A percentile compares a stretch with the other conserved stretches of the same genome.
Evolutionary conservation across 2,329 filamentous ascomycete genomes (phyloP).

Genomic region (Exophiala phaeomuriformis): DNA sequence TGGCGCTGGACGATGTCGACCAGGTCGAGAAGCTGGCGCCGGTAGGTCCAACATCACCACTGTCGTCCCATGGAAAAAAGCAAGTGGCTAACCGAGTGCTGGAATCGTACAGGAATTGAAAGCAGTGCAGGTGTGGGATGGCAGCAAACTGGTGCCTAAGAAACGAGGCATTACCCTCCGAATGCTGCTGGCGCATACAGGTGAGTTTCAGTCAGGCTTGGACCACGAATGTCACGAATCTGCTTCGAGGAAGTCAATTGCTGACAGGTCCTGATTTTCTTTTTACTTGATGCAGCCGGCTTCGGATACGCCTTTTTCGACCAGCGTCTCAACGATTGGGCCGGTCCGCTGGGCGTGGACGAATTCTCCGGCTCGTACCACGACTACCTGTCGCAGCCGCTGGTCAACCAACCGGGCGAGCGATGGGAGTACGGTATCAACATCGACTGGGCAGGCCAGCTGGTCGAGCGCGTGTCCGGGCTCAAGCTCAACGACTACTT

Average conservation of each 20-base stretch:
- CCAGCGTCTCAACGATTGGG: constrained; percentile 35
- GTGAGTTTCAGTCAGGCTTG: constrained; percentile 30
- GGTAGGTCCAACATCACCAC: constrained; percentile 9
- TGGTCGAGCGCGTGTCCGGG: constrained; percentile 42
- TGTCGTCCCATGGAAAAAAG: too few relatives aligned
- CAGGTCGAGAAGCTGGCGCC: constrained; percentile 42
- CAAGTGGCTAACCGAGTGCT: not conserved
- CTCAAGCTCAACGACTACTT: constrained; percentile 45
- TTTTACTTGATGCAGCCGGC: constrained; percentile 21
- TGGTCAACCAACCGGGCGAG: constrained; percentile 59
- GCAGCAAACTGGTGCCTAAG: constrained; percentile 33
- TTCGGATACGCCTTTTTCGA: constrained; percentile 46
- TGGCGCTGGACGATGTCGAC: constrained; percentile 45
- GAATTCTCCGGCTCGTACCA: constrained; percentile 46
- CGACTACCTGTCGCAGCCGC: constrained; percentile 46
- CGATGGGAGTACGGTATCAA: constrained; percentile 55
- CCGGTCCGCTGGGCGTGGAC: constrained; percentile 46
- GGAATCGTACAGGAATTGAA: constrained; percentile 38
- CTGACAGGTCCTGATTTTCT: not conserved
- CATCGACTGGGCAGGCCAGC: constrained; percentile 49
- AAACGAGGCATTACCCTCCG: constrained; percentile 43
- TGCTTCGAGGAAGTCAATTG: not conserved
- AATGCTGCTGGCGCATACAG: constrained; percentile 47
- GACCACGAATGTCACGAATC: too few relatives aligned
- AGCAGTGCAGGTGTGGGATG: constrained; percentile 40